These are phyloP conservation scores for Pecoramyces ruminantium DNA, from an alignment of 192 early-diverging fungal genomes.

Conservation along the genomic window DNA sequence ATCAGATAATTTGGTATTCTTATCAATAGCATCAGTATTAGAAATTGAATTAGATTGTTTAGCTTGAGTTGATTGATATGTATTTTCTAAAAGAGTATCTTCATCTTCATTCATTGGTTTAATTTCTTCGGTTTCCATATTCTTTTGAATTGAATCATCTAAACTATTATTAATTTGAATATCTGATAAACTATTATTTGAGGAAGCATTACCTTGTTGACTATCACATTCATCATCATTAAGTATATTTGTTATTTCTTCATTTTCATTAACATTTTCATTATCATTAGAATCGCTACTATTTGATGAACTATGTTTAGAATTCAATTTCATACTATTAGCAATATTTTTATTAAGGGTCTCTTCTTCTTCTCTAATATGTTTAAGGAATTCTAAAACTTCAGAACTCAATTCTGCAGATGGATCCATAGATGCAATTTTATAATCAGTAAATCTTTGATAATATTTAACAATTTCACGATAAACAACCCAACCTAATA, in stretches of 20 bases:
- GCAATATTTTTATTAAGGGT: neutral
- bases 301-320: neutral
- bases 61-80: neutral
- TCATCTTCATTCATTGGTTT: neutral
- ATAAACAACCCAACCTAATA: neutral
- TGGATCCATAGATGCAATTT: neutral
- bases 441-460: neutral
- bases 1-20: neutral
- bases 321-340: too few species aligned
- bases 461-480: neutral
- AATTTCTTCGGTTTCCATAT: neutral
- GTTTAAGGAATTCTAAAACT: neutral
- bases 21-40: neutral
- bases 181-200: neutral
- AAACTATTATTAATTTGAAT: neutral
- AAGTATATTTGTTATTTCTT: too few species aligned
- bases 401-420: neutral
- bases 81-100: neutral
- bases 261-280: neutral
- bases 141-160: neutral
- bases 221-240: neutral
- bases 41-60: neutral
- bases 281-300: neutral
- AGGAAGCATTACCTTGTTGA: neutral
- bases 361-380: neutral